Base-by-base conservation (phyloP, 345 rosid species). In the Pistacia integerrima region DNA sequence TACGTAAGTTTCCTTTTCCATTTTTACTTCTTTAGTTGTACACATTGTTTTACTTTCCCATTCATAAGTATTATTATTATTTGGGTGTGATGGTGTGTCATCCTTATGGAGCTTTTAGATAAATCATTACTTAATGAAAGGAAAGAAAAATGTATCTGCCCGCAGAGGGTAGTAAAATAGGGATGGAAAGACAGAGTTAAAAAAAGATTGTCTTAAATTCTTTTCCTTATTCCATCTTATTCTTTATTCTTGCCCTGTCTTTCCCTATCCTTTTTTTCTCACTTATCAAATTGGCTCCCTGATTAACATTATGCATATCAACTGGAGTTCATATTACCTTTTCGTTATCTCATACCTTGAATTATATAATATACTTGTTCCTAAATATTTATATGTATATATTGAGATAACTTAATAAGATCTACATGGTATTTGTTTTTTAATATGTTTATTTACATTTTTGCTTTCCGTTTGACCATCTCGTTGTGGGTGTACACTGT, bases 1-100 rank as follows among this genome's bases (percentile, higher is more conserved):
- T 93, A 86, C 93, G 97, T 92, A 88, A 88, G 98, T 64, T 70
- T 79, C 76, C 44, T 57, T 41, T 44, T 56, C 33, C 73, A 1
- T 20, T 63, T 48, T 62, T 46, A 30, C 67, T 28, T 61, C 52
- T 44, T 30, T 30, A 30, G 33, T 30, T 30, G 33, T 18, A 16
- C 48, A 17, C n/a, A 4, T 49, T 57, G 33, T 12, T 59, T 52
- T 33, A 38, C 46, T 35, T 66, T 11, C 62, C 64, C 51, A 13
- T 61, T 35, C 6, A 64, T 49, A 36, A 20, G 65, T 54, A 35
- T 57, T 58, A 5, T 25, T 58, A 44, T 38, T 44, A 44, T 55
- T 41, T 41, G 51, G 10, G 38, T 14, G 36, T n/a, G 25, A 25
- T 25, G 10, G 38, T 14, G 22, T 71, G 14, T 56, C 17, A 25